A percentile compares a stretch with the other conserved stretches of the same genome.
Evolutionary conservation across 2,329 filamentous ascomycete species (phyloP).

Genomic region (Calonectria multiphialidica): DNA sequence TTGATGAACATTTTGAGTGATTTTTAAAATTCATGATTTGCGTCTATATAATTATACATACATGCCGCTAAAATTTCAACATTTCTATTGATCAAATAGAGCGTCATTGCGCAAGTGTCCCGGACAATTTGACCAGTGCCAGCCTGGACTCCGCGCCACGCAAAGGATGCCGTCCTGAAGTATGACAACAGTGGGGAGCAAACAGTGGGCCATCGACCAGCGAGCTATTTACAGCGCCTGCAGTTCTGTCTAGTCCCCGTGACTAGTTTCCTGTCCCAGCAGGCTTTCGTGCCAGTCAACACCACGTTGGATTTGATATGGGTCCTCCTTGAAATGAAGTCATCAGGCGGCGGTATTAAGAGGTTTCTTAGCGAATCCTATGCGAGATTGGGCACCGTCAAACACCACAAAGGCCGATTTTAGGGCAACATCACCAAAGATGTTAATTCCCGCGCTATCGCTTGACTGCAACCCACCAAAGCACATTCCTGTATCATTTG

Average conservation of each 20-base stretch:
- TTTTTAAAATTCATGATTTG: neutral
- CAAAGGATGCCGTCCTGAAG: neutral
- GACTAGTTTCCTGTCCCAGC: neutral
- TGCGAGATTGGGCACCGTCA: slow-evolving; percentile 50
- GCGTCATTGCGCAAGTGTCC: neutral
- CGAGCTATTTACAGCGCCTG: neutral
- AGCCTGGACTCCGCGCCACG: neutral
- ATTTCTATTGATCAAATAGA: neutral
- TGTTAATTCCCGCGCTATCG: slow-evolving; percentile 58
- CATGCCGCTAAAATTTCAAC: neutral
- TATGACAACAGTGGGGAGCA: neutral
- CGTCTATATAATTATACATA: neutral
- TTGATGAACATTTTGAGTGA: too few species aligned
- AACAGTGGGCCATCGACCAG: neutral
- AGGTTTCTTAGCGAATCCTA: slow-evolving; percentile 38
- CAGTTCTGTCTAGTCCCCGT: neutral
- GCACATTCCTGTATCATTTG: slow-evolving; percentile 53
- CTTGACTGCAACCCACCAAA: slow-evolving; percentile 77
- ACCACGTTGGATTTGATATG: neutral
- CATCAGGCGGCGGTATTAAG: neutral
- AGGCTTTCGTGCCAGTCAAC: neutral
- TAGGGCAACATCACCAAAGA: slow-evolving; percentile 73
- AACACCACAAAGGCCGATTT: slow-evolving; percentile 72
- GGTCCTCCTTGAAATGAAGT: neutral
- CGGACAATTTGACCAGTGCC: neutral